Conservation (phyloP, 2,329 filamentous ascomycete species). For the Epichloe aotearoae region DNA sequence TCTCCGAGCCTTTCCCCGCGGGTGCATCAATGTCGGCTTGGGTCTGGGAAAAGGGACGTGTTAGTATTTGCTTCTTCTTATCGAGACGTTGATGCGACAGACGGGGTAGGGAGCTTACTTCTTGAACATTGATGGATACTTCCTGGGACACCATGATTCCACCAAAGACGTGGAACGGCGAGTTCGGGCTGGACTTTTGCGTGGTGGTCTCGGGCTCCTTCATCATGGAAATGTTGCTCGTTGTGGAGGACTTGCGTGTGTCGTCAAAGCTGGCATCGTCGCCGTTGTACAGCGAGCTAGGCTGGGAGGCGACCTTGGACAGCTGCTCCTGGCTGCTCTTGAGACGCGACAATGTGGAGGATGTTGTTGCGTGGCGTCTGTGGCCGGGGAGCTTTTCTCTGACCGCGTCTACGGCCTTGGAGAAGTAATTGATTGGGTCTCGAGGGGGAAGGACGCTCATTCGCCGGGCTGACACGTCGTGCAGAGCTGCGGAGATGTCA, state of each 20-base stretch:
- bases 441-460: background rate
- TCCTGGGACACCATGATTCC: constrained; percentile 52
- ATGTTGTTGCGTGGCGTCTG: background rate
- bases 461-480: constrained; percentile 9
- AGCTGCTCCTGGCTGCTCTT: constrained; percentile 8
- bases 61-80: background rate
- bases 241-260: constrained; percentile 1
- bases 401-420: constrained; percentile 1
- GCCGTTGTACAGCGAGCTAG: constrained; percentile 1
- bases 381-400: background rate
- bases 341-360: background rate
- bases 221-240: constrained; percentile 7
- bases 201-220: constrained; percentile 8
- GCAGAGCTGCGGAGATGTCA: constrained; percentile 34
- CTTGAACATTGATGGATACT: constrained; percentile 38
- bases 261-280: constrained; percentile 8
- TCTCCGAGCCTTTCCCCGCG: background rate
- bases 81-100: no score
- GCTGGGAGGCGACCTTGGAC: constrained; percentile 1
- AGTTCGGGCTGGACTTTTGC: constrained; percentile 8
- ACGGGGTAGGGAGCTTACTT: constrained; percentile 2
- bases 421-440: background rate
- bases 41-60: background rate
- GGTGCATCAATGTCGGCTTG: background rate
- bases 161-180: constrained; percentile 24